These are phyloP conservation scores for Nicotiana knightiana DNA, from an alignment of 257 asterid species.

Conservation along the genomic window DNA sequence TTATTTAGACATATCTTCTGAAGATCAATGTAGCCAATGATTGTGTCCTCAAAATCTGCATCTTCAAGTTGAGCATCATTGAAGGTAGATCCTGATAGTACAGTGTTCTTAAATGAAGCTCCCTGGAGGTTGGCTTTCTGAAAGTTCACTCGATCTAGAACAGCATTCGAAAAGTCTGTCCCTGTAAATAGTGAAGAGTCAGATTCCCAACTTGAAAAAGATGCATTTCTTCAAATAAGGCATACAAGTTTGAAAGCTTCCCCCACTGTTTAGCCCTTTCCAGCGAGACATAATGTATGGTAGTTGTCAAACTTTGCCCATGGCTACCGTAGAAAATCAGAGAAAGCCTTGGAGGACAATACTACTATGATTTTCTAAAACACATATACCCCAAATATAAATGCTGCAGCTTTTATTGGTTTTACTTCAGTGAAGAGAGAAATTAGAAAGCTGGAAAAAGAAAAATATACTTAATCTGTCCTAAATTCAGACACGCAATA, in stretches of 20 bases:
- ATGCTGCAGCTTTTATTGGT: background rate
- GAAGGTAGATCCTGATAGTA: slow-evolving; percentile 90
- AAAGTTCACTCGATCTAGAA: slow-evolving; percentile 80
- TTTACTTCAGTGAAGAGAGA: background rate
- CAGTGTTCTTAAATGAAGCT: slow-evolving; percentile 73
- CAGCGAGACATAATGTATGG: background rate
- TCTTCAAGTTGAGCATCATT: slow-evolving; percentile 65
- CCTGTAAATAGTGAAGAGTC: slow-evolving; percentile 37
- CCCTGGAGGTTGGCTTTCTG: slow-evolving; percentile 77
- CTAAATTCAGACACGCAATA: background rate
- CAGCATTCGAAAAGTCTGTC: slow-evolving; percentile 85
- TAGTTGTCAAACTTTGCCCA: background rate
- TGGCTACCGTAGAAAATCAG: background rate
- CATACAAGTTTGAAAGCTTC: background rate
- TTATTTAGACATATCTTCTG: slow-evolving; percentile 77
- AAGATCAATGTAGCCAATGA: slow-evolving; percentile 82
- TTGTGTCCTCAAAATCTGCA: slow-evolving; percentile 83
- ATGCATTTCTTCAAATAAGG: background rate
- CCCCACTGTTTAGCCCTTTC: background rate
- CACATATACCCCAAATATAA: background rate
- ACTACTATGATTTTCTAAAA: background rate
- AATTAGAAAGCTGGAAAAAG: background rate
- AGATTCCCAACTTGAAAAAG: background rate
- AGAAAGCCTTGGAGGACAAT: background rate
- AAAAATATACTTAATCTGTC: background rate